Conservation (phyloP, 306 rosid species). For the Albizia julibrissin region DNA sequence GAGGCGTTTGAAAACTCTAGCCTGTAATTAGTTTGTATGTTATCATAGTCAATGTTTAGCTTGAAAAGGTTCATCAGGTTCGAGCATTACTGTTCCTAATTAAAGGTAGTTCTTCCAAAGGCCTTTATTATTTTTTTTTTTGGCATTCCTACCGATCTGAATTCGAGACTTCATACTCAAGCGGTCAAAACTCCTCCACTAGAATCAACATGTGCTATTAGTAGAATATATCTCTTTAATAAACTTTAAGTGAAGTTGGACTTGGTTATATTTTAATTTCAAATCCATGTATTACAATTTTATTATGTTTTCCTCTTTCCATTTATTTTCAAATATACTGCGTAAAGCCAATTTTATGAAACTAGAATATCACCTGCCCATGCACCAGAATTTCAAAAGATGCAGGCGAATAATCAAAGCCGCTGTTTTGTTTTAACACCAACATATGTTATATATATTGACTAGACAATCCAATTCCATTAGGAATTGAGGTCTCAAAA, state of each 20-base stretch:
- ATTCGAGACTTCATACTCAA: no score
- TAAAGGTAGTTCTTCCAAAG: no score
- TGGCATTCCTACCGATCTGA: no score
- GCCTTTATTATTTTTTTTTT: no score
- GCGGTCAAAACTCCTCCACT: no score
- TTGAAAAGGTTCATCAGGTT: background rate
- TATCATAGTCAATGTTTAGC: conserved; percentile 26
- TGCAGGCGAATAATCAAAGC: background rate
- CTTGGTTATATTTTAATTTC: background rate
- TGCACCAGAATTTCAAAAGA: no score
- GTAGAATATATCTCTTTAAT: background rate
- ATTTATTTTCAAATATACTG: background rate
- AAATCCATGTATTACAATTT: background rate
- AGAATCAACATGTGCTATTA: no score
- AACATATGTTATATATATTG: no score
- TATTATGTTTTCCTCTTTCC: background rate
- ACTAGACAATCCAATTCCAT: background rate
- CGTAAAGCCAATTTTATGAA: background rate
- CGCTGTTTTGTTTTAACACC: background rate
- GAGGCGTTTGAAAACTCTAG: conserved; percentile 51
- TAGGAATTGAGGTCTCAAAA: background rate
- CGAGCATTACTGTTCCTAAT: no score
- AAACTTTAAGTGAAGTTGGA: background rate
- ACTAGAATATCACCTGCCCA: background rate
- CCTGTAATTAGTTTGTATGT: conserved; percentile 46